These are phyloP conservation scores for Clarireedia paspali DNA, from an alignment of 2,329 filamentous ascomycete genomes.

Conservation along the genomic window DNA sequence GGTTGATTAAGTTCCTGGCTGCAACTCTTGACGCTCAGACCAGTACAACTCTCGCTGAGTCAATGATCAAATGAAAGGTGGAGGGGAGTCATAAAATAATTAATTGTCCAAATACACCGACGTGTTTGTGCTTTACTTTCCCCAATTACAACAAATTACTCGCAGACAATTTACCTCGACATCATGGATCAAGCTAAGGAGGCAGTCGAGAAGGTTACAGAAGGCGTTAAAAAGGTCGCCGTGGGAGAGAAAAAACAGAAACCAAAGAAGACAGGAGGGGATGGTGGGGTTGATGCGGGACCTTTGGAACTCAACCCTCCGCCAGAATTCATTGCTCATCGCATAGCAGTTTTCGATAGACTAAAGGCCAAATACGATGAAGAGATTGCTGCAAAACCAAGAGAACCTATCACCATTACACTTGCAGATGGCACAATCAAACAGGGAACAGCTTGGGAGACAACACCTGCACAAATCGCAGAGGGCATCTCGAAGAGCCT, in stretches of 20 bases:
- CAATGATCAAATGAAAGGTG: background rate
- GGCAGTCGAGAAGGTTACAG: constrained; percentile 41
- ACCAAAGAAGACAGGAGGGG: constrained; percentile 41
- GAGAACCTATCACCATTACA: constrained; percentile 66
- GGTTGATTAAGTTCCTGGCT: background rate
- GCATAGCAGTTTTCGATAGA: constrained; percentile 81
- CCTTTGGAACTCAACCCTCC: constrained; percentile 44
- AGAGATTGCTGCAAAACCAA: constrained; percentile 62
- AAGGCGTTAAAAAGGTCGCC: constrained; percentile 53
- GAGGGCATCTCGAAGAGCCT: constrained; percentile 77
- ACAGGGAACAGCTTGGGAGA: constrained; percentile 81
- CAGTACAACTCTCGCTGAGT: background rate
- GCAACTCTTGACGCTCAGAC: background rate
- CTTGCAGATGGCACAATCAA: constrained; percentile 65
- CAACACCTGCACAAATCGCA: constrained; percentile 72
- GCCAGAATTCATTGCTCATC: constrained; percentile 73
- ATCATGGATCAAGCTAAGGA: constrained; percentile 42
- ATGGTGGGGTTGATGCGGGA: constrained; percentile 33
- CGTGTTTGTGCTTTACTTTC: background rate
- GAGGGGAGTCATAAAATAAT: constrained; percentile 7
- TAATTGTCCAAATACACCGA: background rate
- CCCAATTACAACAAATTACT: background rate
- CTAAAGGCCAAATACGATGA: constrained; percentile 79
- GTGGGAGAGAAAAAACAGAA: constrained; percentile 37
- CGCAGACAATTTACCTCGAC: background rate